Percentiles rank a stretch among this genome's conserved stretches.
Evolutionary conservation across 768 basidiomycete species (phyloP).

Genomic region (Leucocoprinus leucothites): DNA sequence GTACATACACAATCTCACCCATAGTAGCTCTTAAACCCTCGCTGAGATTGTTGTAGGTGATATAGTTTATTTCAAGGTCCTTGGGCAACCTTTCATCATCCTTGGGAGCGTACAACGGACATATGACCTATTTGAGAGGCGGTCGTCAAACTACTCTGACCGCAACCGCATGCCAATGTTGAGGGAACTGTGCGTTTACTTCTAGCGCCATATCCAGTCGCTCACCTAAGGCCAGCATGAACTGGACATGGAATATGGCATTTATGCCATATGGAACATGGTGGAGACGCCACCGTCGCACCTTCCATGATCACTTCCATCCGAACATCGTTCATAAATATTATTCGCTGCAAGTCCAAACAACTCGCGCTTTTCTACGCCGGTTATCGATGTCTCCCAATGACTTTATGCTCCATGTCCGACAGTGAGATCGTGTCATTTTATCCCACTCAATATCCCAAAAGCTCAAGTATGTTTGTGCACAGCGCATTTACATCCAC

Average conservation of each 20-base stretch:
- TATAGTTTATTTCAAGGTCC: conserved; percentile 46
- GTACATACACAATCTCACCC: conserved; percentile 11
- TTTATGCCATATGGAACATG: conserved; percentile 37
- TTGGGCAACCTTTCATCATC: conserved; percentile 30
- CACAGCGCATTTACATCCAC: conserved; percentile 31
- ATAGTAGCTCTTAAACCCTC: neutral
- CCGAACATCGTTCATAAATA: conserved; percentile 10
- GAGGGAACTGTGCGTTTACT: conserved; percentile 40
- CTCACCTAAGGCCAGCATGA: conserved; percentile 13
- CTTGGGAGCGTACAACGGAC: conserved; percentile 27
- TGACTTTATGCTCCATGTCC: conserved; percentile 37
- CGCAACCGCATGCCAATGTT: conserved; percentile 44
- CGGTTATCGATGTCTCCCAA: conserved; percentile 36
- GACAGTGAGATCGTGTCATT: conserved; percentile 29
- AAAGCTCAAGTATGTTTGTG: conserved; percentile 17
- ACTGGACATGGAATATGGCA: conserved; percentile 40
- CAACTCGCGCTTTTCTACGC: conserved; percentile 24
- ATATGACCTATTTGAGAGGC: conserved; percentile 52
- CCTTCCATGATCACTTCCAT: conserved; percentile 17
- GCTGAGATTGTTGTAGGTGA: conserved; percentile 35
- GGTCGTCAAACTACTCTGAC: conserved; percentile 52
- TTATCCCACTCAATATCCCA: neutral
- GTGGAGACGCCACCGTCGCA: conserved; percentile 45
- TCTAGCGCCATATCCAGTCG: neutral
- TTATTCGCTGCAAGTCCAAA: conserved; percentile 1